Base-by-base conservation (phyloP, 345 rosid genomes). In the Xanthoceras sorbifolium region DNA sequence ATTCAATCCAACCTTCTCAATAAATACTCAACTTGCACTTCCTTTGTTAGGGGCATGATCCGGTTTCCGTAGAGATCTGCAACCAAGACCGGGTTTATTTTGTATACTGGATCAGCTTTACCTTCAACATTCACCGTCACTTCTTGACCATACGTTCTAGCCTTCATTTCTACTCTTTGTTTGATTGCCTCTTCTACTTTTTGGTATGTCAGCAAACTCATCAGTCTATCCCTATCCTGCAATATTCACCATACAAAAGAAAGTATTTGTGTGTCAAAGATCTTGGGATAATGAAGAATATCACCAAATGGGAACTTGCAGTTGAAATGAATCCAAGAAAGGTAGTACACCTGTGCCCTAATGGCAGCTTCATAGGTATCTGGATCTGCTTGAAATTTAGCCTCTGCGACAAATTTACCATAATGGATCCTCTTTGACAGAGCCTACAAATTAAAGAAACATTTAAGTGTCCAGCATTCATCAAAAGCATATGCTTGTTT, bases 381-480 rank as follows among this genome's bases (percentile, higher is more conserved):
- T 4, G 99, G 94, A 48, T 87, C 78, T 17, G 87, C 93, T 72
- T 36, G 94, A 77, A 87, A 96, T 82, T 93, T 96, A 63, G 97
- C 94, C 77, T 96, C 99, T 3, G 99, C 99, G 1, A 96, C 98
- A 79, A 81, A 93, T 85, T 93, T 93, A 59, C 98, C 98, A 42
- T 96, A 96, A 80, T 93, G 99, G 28, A 96, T 90, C 85, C 99
- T 89, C 88, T 90, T 96, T 22, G 98, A 96, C 57, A 96, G 89
- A 72, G 90, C 89, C 98, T 96, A 89, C 69, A 77, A n/a, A 75
- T 26, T 38, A 74, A 42, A 64, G 64, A 31, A 52, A 52, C 20
- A 70, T 29, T 29, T 12, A 34, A 72, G 62, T 12, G 25, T 50
- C 40, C 28, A 2, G 62, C 9, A 12, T 34, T 6, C 36, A 31